A percentile compares a stretch with the other conserved stretches of the same genome.
Evolutionary conservation across 2,329 filamentous ascomycete species (phyloP).

Genomic region (Cordyceps cateniannulata): DNA sequence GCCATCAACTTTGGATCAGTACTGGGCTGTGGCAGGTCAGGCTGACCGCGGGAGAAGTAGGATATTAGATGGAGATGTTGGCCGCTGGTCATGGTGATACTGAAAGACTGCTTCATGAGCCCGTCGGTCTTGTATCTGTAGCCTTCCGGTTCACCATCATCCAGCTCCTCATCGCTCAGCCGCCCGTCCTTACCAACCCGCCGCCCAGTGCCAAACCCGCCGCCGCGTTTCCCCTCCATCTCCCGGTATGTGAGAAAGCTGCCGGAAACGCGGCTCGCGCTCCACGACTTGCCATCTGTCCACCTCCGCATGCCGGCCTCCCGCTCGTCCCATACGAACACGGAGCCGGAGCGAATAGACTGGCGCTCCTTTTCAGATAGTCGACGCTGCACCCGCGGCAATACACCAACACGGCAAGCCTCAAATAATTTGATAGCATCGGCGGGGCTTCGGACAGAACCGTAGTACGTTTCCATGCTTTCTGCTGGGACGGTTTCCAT

Average conservation of each 20-base stretch:
- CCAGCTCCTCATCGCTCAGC: slow-evolving; percentile 78
- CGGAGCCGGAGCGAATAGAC: slow-evolving; percentile 90
- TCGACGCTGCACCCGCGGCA: slow-evolving; percentile 86
- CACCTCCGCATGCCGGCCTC: slow-evolving; percentile 97
- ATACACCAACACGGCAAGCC: slow-evolving; percentile 80
- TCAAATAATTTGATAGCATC: slow-evolving; percentile 99
- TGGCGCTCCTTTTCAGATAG: slow-evolving; percentile 96
- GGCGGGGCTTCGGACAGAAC: slow-evolving; percentile 87
- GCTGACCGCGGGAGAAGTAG: slow-evolving; percentile 81
- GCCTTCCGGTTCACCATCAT: slow-evolving; percentile 79
- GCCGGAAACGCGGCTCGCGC: slow-evolving; percentile 90
- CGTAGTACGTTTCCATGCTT: slow-evolving; percentile 93
- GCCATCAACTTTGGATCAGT: slow-evolving; percentile 72
- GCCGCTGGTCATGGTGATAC: slow-evolving; percentile 82
- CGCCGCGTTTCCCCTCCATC: slow-evolving; percentile 96
- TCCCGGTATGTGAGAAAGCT: slow-evolving; percentile 97
- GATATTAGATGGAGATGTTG: slow-evolving; percentile 97
- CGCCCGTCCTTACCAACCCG: slow-evolving; percentile 67
- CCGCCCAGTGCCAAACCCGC: slow-evolving; percentile 57
- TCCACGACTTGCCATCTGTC: slow-evolving; percentile 99
- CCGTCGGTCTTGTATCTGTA: slow-evolving; percentile 95
- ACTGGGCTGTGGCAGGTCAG: slow-evolving; percentile 74
- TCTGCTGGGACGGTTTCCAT: slow-evolving; percentile 18
- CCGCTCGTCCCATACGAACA: slow-evolving; percentile 99
- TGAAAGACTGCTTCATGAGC: slow-evolving; percentile 99